These are phyloP conservation scores for Mangifera indica DNA, from an alignment of 345 rosid species.

Conservation along the genomic window DNA sequence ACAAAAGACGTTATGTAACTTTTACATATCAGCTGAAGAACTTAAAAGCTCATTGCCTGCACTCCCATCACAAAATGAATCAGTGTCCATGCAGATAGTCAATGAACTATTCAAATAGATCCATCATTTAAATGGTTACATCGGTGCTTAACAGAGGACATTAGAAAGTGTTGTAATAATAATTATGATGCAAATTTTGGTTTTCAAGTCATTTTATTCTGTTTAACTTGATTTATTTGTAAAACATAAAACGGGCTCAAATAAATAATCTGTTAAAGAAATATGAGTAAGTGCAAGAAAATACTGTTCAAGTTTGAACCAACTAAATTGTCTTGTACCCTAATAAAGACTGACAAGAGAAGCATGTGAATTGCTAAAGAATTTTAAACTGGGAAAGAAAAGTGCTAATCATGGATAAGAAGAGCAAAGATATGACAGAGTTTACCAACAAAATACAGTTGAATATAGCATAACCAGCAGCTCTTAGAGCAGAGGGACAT, in stretches of 20 bases:
- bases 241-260: not conserved
- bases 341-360: no score
- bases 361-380: not conserved
- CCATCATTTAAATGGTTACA: not conserved
- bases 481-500: not conserved
- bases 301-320: not conserved
- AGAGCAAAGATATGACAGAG: not conserved
- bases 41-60: slow-evolving; percentile 3
- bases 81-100: not conserved
- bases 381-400: not conserved
- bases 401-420: not conserved
- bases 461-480: not conserved
- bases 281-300: not conserved
- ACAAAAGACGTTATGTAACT: slow-evolving; percentile 5
- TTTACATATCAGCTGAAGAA: not conserved
- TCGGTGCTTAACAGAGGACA: not conserved
- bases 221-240: not conserved
- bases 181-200: not conserved
- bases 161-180: no score
- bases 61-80: not conserved
- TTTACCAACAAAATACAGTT: not conserved
- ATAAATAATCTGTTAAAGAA: not conserved
- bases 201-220: no score
- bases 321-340: not conserved
- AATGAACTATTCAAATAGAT: not conserved